Base-by-base conservation (phyloP, 805 yeast genomes). In the Candida berthetii region DNA sequence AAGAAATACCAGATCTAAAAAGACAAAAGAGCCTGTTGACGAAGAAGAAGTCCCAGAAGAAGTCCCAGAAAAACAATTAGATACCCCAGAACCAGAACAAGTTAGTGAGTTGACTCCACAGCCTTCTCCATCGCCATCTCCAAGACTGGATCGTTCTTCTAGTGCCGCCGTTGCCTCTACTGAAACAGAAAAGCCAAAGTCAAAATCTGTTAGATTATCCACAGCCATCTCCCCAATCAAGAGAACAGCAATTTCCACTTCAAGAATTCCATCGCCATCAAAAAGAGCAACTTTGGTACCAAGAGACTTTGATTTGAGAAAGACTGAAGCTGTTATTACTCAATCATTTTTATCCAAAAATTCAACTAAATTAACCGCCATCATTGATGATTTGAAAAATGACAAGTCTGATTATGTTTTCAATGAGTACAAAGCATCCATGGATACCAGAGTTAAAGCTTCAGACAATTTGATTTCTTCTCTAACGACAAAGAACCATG, bases 361-460 rank as follows among this genome's bases (percentile, higher is more conserved):
- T 34, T 9, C 48, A 6, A 50, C 54, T 7, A 55, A 48, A 35
- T 39, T 55, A 15, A 35, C 44, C 1, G 37, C 48, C 1, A 48
- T 55, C 34, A 42, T 57, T 29, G 58, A 54, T 9, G 61, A 57
- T 9, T 41, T 55, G 43, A 57, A 47, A 43, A 40, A 44, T 1
- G 39, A 46, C 4, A 52, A 46, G 22, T 44, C 57, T 1, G 57
- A 57, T 7, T 42, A 43, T 17, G 41, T 47, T 4, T 57, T 56
- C 36, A 42, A 47, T 15, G 52, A 54, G 1, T 52, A 42, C 33
- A 50, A 49, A 34, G 33, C 38, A 3, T 33, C 54, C 2, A 38
- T 49, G 13, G 60, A 56, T 20, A 33, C 45, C 7, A 50, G 56
- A 35, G 38, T 48, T 15, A 49, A 43, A 25, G 46, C 54, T 3